A percentile compares a stretch with the other conserved stretches of the same genome.
Evolutionary conservation across 2,329 filamentous ascomycete genomes (phyloP).

Genomic region (Colletotrichum sp.): DNA sequence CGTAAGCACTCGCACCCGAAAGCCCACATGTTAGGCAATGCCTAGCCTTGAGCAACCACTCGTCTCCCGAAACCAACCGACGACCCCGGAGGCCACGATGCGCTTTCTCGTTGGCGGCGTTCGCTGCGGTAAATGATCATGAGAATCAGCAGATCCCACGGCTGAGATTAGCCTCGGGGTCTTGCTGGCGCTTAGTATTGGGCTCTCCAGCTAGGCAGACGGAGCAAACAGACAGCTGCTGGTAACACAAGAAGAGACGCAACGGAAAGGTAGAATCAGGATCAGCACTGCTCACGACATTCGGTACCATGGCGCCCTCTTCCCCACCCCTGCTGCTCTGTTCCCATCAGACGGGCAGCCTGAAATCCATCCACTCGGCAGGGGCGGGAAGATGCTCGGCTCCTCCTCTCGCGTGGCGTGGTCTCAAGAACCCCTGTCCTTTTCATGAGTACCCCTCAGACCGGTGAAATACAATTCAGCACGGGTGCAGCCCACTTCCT

Average conservation of each 20-base stretch:
- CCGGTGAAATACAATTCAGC: slow-evolving; percentile 46
- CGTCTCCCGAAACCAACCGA: slow-evolving; percentile 3
- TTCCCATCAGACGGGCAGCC: slow-evolving; percentile 20
- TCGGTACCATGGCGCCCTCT: slow-evolving; percentile 3
- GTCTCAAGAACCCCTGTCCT: slow-evolving; percentile 29
- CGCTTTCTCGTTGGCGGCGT: neutral
- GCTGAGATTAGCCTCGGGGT: neutral
- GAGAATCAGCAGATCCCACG: neutral
- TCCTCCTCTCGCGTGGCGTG: slow-evolving; percentile 25
- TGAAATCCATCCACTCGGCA: slow-evolving; percentile 22
- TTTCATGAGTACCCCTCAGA: slow-evolving; percentile 43
- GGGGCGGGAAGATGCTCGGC: slow-evolving; percentile 22
- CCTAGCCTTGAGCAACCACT: neutral
- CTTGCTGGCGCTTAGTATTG: neutral
- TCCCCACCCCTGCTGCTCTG: slow-evolving; percentile 10
- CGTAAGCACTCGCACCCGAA: slow-evolving; percentile 7
- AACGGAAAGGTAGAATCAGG: slow-evolving; percentile 6
- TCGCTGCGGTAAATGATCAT: neutral
- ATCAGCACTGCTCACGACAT: slow-evolving; percentile 18
- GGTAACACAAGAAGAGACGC: slow-evolving; percentile 11
- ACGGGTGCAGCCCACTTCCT: slow-evolving; percentile 36
- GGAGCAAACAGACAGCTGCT: slow-evolving; percentile 8
- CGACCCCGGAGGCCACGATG: neutral
- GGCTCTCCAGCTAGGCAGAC: neutral
- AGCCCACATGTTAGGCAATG: neutral